Evolutionary conservation across 2,329 filamentous ascomycete genomes (phyloP).

Genomic region (Cladosporium phlei): DNA sequence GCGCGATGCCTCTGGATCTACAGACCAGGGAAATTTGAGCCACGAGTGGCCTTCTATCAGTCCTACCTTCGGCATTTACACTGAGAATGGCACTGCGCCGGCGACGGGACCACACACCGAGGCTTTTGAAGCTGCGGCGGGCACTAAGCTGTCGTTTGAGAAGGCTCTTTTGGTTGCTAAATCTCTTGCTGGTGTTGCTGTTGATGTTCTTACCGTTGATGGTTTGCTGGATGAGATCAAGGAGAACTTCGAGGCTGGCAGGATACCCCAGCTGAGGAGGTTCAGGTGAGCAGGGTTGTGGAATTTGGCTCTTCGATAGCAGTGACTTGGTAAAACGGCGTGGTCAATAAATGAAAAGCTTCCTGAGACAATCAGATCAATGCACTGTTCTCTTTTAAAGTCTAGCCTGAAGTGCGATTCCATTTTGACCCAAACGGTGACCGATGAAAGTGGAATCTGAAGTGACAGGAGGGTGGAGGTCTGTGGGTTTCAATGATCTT

Average conservation of each 20-base stretch:
- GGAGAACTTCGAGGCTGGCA: neutral
- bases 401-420: no score
- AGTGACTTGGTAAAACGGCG: no score
- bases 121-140: constrained; percentile 12
- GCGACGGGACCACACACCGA: constrained; percentile 6
- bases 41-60: constrained; percentile 11
- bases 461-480: no score
- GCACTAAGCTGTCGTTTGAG: constrained; percentile 3
- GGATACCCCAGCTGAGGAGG: neutral
- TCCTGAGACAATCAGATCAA: no score
- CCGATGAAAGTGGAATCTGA: no score
- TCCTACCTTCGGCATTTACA: constrained; percentile 7
- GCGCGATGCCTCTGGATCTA: constrained; percentile 1
- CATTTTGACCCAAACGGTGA: no score
- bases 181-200: constrained; percentile 10
- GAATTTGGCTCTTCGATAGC: no score
- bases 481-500: no score
- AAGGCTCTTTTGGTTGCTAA: constrained; percentile 7
- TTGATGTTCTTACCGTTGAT: constrained; percentile 9
- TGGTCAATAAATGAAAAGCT: no score
- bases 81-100: constrained; percentile 5
- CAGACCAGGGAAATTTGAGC: constrained; percentile 9
- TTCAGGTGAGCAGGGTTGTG: no score
- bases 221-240: constrained; percentile 5
- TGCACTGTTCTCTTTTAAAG: no score